Evolutionary conservation across 2,329 filamentous ascomycete genomes (phyloP).

Genomic region (Ophiostoma quercus): DNA sequence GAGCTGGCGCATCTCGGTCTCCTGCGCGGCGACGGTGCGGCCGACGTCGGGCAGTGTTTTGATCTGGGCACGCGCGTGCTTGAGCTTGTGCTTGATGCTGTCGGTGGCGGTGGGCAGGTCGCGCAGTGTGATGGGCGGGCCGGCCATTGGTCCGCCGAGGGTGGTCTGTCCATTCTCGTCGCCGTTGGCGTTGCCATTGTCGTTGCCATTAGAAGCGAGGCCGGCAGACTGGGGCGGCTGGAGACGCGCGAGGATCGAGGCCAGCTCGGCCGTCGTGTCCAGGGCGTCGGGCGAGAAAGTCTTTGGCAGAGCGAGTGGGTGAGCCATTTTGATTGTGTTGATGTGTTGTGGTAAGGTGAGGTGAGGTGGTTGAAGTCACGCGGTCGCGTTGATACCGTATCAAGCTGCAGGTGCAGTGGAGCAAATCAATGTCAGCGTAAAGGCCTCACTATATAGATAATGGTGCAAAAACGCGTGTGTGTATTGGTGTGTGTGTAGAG

Average conservation of each 20-base stretch:
- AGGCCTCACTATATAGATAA: no score
- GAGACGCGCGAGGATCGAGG: conserved; percentile 70
- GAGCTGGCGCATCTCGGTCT: conserved; percentile 62
- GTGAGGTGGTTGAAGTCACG: neutral
- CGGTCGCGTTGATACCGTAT: neutral
- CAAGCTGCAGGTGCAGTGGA: neutral
- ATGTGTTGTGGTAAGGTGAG: neutral
- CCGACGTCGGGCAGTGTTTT: conserved; percentile 64
- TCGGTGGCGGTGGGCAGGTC: conserved; percentile 75
- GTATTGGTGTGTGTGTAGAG: no score
- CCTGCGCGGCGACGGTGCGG: conserved; percentile 61
- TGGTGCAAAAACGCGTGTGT: no score
- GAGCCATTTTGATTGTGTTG: conserved; percentile 29
- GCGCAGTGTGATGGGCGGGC: conserved; percentile 51
- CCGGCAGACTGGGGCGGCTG: conserved; percentile 45
- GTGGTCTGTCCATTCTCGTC: conserved; percentile 29
- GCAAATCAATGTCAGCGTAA: no score
- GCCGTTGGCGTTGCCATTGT: conserved; percentile 34
- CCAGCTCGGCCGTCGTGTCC: conserved; percentile 78
- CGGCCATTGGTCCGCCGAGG: conserved; percentile 19
- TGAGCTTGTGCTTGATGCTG: conserved; percentile 74
- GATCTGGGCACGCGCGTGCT: conserved; percentile 66
- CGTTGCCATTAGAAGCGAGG: conserved; percentile 22
- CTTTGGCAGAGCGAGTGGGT: conserved; percentile 50
- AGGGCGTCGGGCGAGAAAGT: conserved; percentile 76